phyloP scores from a whole-genome alignment of 2,329 filamentous ascomycete species.

The Exophiala sp. region DNA sequence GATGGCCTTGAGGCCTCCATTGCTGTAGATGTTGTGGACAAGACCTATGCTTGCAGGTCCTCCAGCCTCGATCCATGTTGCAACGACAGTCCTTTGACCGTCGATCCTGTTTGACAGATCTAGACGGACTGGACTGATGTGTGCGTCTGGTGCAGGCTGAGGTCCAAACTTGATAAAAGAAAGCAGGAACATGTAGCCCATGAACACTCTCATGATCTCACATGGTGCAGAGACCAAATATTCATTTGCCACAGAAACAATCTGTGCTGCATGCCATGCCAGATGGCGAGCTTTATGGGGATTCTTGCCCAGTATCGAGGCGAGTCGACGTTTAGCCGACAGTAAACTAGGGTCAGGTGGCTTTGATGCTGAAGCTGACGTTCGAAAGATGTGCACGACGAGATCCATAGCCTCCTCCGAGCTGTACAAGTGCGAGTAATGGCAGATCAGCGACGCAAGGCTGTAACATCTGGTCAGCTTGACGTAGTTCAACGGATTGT shows the following conservation, averaged over 20 bases:
- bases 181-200: constrained; percentile 24
- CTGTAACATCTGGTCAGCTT: constrained; percentile 6
- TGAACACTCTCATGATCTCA: constrained; percentile 23
- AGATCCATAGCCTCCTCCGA: constrained; percentile 22
- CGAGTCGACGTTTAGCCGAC: constrained; percentile 15
- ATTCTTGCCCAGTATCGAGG: constrained; percentile 14
- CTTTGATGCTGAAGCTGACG: constrained; percentile 14
- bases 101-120: constrained; percentile 15
- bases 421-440: constrained; percentile 24
- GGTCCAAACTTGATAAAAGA: constrained; percentile 20
- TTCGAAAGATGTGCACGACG: constrained; percentile 19
- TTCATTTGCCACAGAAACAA: constrained; percentile 47
- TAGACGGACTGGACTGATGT: constrained; percentile 12
- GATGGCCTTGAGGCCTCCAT: constrained; percentile 15
- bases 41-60: constrained; percentile 18
- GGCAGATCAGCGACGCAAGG: constrained; percentile 18
- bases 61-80: constrained; percentile 19
- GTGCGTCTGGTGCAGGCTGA: constrained; percentile 3
- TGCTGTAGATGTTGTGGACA: constrained; percentile 17
- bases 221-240: constrained; percentile 40
- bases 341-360: constrained; percentile 8
- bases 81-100: constrained; percentile 12
- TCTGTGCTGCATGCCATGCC: constrained; percentile 30
- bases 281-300: constrained; percentile 19
- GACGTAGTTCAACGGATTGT: background rate